Evolutionary conservation across 768 basidiomycete genomes (phyloP).

Genomic region (Kwoniella mangroviensis): DNA sequence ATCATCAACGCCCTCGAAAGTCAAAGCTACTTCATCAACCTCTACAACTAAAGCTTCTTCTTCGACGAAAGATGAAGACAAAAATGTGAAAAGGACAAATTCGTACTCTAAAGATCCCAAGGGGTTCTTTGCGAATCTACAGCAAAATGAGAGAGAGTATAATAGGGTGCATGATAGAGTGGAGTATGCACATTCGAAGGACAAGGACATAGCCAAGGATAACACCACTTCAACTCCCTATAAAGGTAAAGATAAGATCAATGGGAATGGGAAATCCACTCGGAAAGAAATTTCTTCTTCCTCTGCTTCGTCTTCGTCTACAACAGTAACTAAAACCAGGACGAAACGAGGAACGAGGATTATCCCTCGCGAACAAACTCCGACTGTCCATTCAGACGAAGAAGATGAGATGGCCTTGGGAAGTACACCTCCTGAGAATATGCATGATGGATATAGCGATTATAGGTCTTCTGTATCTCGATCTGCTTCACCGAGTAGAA

Average conservation of each 20-base stretch:
- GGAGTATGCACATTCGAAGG: conserved; percentile 1
- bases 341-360: neutral
- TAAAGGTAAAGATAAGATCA: neutral
- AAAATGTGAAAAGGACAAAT: neutral
- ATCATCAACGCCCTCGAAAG: neutral
- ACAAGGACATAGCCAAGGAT: conserved; percentile 14
- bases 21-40: neutral
- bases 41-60: neutral
- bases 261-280: neutral
- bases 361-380: neutral
- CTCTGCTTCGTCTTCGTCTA: neutral
- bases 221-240: neutral
- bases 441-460: conserved; percentile 1
- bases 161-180: neutral
- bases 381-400: neutral
- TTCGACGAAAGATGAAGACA: neutral
- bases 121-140: neutral
- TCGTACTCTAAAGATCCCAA: neutral
- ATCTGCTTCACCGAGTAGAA: neutral
- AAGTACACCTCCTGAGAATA: conserved; percentile 11
- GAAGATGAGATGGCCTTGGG: conserved; percentile 20
- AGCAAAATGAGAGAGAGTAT: neutral
- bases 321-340: neutral
- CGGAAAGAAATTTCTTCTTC: no score
- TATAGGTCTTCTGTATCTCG: neutral